Evolutionary conservation across 352 stramenopile species (phyloP).

Genomic region (Albugo candida): DNA sequence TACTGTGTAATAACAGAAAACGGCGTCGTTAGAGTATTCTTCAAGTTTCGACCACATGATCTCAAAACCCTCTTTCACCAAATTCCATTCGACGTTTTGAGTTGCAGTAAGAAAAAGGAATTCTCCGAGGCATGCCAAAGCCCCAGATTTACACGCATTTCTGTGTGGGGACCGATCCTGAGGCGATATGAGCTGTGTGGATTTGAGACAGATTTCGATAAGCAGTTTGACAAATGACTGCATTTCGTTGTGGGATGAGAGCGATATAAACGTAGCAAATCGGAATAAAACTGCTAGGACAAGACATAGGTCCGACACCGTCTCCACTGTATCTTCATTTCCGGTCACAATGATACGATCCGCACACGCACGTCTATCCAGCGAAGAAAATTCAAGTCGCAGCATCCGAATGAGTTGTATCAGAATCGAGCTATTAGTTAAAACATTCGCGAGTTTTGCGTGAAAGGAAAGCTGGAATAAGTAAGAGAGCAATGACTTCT

Average conservation of each 20-base stretch:
- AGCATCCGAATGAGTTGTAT: constrained; percentile 37
- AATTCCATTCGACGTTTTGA: constrained; percentile 17
- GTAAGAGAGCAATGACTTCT: constrained; percentile 21
- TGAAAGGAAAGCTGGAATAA: constrained; percentile 32
- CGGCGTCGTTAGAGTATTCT: constrained; percentile 11
- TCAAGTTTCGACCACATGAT: constrained; percentile 20
- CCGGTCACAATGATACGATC: background rate
- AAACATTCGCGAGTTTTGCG: constrained; percentile 45
- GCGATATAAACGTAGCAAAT: constrained; percentile 46
- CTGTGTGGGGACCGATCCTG: background rate
- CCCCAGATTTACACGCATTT: background rate
- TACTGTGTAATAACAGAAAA: constrained; percentile 30
- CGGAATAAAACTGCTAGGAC: constrained; percentile 47
- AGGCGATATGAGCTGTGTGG: background rate
- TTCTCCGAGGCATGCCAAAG: constrained; percentile 41
- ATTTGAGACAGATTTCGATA: constrained; percentile 7
- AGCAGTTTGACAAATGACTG: constrained; percentile 22
- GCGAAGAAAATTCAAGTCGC: background rate
- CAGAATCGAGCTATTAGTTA: constrained; percentile 67
- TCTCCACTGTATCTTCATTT: no score
- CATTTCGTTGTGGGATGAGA: constrained; percentile 35
- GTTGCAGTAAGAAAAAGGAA: constrained; percentile 56
- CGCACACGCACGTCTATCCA: background rate
- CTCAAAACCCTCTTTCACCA: constrained; percentile 14
- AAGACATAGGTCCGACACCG: constrained; percentile 22